Percentiles rank a stretch among this genome's conserved stretches.
These are phyloP conservation scores for Chlorella sp. DNA, from an alignment of 139 green algal species.

Conservation along the genomic window DNA sequence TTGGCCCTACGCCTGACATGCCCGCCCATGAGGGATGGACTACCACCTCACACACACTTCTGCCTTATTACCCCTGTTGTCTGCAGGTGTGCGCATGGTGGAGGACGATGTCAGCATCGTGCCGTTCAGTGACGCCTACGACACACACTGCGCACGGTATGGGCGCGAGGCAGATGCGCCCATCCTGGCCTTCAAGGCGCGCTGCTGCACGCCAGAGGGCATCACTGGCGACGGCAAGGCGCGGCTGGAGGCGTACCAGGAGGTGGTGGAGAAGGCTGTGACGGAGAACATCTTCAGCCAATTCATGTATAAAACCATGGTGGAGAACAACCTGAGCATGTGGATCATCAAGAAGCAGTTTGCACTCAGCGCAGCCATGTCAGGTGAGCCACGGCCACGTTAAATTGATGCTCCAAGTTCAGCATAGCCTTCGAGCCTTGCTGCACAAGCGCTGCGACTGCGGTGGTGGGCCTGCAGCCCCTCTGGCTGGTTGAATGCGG, in stretches of 20 bases:
- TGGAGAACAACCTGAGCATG: constrained; percentile 83
- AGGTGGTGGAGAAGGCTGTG: constrained; percentile 74
- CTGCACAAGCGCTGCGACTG: neutral
- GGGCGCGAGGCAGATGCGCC: constrained; percentile 91
- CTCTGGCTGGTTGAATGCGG: neutral
- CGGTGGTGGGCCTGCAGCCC: neutral
- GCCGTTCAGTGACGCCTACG: constrained; percentile 92
- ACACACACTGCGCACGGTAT: constrained; percentile 92
- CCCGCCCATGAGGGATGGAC: too few species aligned
- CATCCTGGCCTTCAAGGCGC: constrained; percentile 92
- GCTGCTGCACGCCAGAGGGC: constrained; percentile 48
- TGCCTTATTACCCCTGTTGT: neutral
- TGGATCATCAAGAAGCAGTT: constrained; percentile 96
- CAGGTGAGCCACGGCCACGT: constrained; percentile 40
- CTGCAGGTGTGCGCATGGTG: constrained; percentile 76
- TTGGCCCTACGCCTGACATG: neutral
- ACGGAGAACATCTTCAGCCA: constrained; percentile 95
- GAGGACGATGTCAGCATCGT: constrained; percentile 91
- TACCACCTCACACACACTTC: neutral
- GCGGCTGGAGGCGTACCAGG: constrained; percentile 69
- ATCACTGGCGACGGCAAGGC: neutral
- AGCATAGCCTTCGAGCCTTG: too few species aligned
- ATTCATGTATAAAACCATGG: constrained; percentile 98
- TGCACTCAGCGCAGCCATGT: constrained; percentile 73
- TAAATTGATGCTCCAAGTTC: neutral